Evolutionary conservation across 2,329 filamentous ascomycete species (phyloP).

Genomic region (Hypoxylon sp.): DNA sequence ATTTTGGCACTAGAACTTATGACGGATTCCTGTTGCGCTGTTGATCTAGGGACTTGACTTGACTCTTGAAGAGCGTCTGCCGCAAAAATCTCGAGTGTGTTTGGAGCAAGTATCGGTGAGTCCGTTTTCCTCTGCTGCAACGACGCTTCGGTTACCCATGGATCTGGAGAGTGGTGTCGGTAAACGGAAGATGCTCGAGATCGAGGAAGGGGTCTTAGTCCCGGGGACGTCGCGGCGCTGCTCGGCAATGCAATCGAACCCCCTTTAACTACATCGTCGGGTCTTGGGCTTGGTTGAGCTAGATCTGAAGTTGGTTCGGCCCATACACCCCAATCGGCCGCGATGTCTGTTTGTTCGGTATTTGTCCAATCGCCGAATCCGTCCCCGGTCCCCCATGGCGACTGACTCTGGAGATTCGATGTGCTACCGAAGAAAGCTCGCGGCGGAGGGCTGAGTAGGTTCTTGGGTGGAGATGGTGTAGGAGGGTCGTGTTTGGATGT

Average conservation of each 20-base stretch:
- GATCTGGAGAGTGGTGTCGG: conserved; percentile 52
- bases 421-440: conserved; percentile 52
- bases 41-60: conserved; percentile 4
- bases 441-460: conserved; percentile 53
- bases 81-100: conserved; percentile 6
- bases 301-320: conserved; percentile 41
- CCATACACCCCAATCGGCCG: conserved; percentile 47
- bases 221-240: conserved; percentile 50
- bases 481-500: conserved; percentile 45
- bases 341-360: conserved; percentile 40
- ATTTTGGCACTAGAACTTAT: not conserved
- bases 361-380: conserved; percentile 52
- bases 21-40: conserved; percentile 2
- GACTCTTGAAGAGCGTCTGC: no score
- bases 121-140: conserved; percentile 34
- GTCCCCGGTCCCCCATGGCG: conserved; percentile 54
- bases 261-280: conserved; percentile 47
- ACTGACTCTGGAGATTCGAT: conserved; percentile 45
- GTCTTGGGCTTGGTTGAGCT: conserved; percentile 44
- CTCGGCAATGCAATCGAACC: conserved; percentile 53
- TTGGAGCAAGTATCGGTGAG: conserved; percentile 14
- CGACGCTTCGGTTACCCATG: conserved; percentile 52
- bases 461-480: conserved; percentile 45
- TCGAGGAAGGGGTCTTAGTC: conserved; percentile 44
- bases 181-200: conserved; percentile 46